Conservation (phyloP, 2,329 filamentous ascomycete genomes). For the Neofusicoccum laricinum region DNA sequence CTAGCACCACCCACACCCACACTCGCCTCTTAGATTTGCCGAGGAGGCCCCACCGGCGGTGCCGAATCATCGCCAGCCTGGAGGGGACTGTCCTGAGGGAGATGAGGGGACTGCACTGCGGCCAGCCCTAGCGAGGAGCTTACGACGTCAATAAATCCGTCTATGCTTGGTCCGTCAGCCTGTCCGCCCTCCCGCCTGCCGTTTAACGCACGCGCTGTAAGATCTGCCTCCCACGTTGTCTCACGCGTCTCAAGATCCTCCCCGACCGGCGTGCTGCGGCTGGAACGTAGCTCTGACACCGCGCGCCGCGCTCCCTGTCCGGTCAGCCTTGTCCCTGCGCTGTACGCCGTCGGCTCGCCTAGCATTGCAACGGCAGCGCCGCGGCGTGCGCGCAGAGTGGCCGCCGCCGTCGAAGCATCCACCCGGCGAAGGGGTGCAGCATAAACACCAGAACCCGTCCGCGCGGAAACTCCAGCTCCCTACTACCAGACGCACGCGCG, state of each 20-base stretch:
- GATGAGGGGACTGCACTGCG: constrained; percentile 10
- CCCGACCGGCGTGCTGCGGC: background rate
- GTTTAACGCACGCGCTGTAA: constrained; percentile 10
- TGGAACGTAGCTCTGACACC: constrained; percentile 4
- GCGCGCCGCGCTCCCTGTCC: constrained; percentile 8
- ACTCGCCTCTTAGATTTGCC: constrained; percentile 6
- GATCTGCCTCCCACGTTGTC: constrained; percentile 15
- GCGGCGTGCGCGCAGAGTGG: background rate
- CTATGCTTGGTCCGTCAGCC: background rate
- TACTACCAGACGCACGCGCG: background rate
- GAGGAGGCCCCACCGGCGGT: constrained; percentile 7
- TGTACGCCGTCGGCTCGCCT: constrained; percentile 2
- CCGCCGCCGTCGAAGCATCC: background rate
- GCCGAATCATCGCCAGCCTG: constrained; percentile 3
- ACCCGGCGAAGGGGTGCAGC: too few species aligned
- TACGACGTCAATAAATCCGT: constrained; percentile 14
- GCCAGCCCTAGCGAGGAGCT: constrained; percentile 15
- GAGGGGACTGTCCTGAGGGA: constrained; percentile 11
- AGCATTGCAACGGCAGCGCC: background rate
- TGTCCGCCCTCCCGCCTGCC: background rate
- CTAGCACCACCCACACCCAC: constrained; percentile 3
- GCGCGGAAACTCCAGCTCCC: background rate
- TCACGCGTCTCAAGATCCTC: constrained; percentile 15
- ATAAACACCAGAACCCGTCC: background rate
- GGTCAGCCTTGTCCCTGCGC: background rate